phyloP scores from a whole-genome alignment of 176 grass and related monocot genomes.

The Areca catechu region DNA sequence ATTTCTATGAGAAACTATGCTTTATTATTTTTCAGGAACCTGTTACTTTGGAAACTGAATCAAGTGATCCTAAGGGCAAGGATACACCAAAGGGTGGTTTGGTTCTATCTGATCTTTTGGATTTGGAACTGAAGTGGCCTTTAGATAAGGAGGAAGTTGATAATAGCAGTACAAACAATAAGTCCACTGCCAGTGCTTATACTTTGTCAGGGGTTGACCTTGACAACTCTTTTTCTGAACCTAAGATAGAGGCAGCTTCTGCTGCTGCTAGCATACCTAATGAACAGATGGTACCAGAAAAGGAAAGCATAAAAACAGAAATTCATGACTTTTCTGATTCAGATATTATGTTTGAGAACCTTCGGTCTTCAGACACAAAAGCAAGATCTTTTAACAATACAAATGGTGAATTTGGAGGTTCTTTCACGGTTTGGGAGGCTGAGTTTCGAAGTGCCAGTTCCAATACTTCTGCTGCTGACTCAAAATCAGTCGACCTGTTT shows the following conservation, averaged over 20 bases:
- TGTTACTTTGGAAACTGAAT: conserved; percentile 54
- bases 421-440: conserved; percentile 73
- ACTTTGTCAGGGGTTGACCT: conserved; percentile 40
- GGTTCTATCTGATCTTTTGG: conserved; percentile 68
- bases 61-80: conserved; percentile 39
- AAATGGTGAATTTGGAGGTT: conserved; percentile 26
- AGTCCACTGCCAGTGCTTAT: conserved; percentile 27
- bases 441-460: conserved; percentile 49
- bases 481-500: conserved; percentile 49
- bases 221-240: conserved; percentile 50
- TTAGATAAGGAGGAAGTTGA: conserved; percentile 28
- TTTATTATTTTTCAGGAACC: conserved; percentile 45
- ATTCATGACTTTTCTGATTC: conserved; percentile 3
- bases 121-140: conserved; percentile 55
- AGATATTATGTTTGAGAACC: conserved; percentile 6
- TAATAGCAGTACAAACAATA: conserved; percentile 16
- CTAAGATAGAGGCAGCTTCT: conserved; percentile 33
- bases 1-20: background rate
- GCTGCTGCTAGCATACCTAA: background rate
- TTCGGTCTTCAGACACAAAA: conserved; percentile 1
- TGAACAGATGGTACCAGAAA: background rate
- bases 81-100: conserved; percentile 41
- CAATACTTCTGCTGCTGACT: conserved; percentile 8
- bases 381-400: conserved; percentile 25
- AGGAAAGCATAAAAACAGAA: conserved; percentile 2